Base-by-base conservation (phyloP, 345 rosid species). In the Firmiana major region DNA sequence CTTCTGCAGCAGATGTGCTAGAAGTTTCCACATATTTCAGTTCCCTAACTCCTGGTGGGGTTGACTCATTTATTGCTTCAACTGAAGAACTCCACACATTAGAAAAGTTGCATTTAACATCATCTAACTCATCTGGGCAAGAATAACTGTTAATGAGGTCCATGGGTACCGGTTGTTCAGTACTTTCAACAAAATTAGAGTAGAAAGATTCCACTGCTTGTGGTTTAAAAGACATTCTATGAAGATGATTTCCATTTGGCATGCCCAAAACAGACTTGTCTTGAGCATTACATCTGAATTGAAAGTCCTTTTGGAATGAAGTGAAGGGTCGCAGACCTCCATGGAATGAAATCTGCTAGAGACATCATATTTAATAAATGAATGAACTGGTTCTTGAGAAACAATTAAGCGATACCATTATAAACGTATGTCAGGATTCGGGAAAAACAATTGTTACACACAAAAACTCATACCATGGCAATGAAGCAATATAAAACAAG, bases 141-240 rank as follows among this genome's bases (percentile, higher is more conserved):
- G 83, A 81, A 77, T 63, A 68, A 82, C 73, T 49, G 16, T 74
- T 60, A 28, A 77, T 16, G 22, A 75, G 75, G 68, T 73, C 73
- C 45, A 79, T 28, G 66, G 83, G 73, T 40, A 77, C 40, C 13
- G 83, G 51, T 70, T 78, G 77, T 68, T 78, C 80, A 34, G 82
- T 10, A 74, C 80, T 84, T 53, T 83, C 89, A 54, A 84, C 71
- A 22, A 88, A 78, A 77, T 16, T 76, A 4, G 86, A 70, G 82
- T 69, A 82, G 55, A 87, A 83, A 77, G 87, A 81, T 63, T 85
- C 85, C 0, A 83, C 80, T 73, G 93, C 99, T 81, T 85, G 91
- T 34, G 81, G 55, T 66, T 75, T 83, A 62, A 81, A 73, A 77
- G 86, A 62, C 62, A 74, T 60, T 75, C 81, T 84, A 78, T 66